A percentile compares a stretch with the other conserved stretches of the same genome.
Evolutionary conservation across 805 yeast species (phyloP).

Genomic region (Debaryomyces maramus): DNA sequence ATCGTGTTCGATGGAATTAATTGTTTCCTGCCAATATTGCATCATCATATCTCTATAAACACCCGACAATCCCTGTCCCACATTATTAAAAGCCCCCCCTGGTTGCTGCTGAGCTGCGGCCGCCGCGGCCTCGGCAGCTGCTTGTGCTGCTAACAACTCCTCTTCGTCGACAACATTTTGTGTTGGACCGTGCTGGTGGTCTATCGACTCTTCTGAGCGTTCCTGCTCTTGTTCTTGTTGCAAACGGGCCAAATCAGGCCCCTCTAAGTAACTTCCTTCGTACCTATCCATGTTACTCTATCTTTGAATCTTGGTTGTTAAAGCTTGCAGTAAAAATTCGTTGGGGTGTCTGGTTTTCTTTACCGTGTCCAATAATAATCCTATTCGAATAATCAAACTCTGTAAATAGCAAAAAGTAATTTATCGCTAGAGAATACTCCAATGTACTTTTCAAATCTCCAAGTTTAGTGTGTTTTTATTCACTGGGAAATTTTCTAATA

Average conservation of each 20-base stretch:
- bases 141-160: conserved; percentile 45
- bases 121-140: conserved; percentile 49
- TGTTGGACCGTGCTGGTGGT: conserved; percentile 9
- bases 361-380: too few species aligned
- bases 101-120: conserved; percentile 46
- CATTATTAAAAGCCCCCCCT: conserved; percentile 78
- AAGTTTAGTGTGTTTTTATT: too few species aligned
- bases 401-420: too few species aligned
- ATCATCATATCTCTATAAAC: conserved; percentile 84
- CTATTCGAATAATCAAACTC: too few species aligned
- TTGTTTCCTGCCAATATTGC: conserved; percentile 96
- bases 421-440: too few species aligned
- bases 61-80: conserved; percentile 88
- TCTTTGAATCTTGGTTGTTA: background rate
- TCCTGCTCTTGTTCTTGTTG: conserved; percentile 17
- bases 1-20: conserved; percentile 83
- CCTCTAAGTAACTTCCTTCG: conserved; percentile 31
- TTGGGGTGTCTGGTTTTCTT: too few species aligned
- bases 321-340: background rate
- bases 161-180: conserved; percentile 40
- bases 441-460: too few species aligned
- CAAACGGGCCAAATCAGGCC: conserved; percentile 22
- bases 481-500: too few species aligned
- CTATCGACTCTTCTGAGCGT: conserved; percentile 4
- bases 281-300: conserved; percentile 22